These are phyloP conservation scores for Globisporangium apiculatum DNA, from an alignment of 352 stramenopile species.

Conservation along the genomic window DNA sequence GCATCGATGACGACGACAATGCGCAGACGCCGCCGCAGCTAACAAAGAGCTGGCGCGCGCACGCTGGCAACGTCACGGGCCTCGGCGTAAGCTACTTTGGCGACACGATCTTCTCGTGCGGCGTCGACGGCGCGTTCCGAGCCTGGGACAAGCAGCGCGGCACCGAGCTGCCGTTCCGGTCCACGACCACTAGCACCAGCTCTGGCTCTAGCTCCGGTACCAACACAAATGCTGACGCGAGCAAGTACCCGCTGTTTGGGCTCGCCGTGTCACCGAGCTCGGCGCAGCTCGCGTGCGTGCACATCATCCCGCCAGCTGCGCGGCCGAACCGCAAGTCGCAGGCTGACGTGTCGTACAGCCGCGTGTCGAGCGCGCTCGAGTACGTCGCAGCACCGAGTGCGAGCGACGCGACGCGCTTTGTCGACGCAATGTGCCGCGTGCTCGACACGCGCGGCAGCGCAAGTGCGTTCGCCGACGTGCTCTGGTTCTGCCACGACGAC, in stretches of 20 bases:
- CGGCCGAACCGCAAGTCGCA: slow-evolving; percentile 76
- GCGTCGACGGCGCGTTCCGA: slow-evolving; percentile 57
- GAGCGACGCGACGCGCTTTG: slow-evolving; percentile 29
- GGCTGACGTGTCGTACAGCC: slow-evolving; percentile 78
- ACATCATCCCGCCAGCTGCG: slow-evolving; percentile 71
- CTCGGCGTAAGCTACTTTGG: slow-evolving; percentile 59
- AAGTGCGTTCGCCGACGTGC: slow-evolving; percentile 62
- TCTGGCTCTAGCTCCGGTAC: background rate
- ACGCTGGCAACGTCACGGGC: slow-evolving; percentile 62
- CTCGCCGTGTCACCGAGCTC: slow-evolving; percentile 66
- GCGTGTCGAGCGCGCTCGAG: slow-evolving; percentile 65
- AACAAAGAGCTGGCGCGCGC: slow-evolving; percentile 43
- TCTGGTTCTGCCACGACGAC: slow-evolving; percentile 78
- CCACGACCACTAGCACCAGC: background rate
- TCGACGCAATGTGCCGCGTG: slow-evolving; percentile 41
- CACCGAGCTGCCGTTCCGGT: slow-evolving; percentile 16
- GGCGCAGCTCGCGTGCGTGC: slow-evolving; percentile 53
- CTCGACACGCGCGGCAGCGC: slow-evolving; percentile 45
- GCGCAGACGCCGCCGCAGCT: slow-evolving; percentile 37
- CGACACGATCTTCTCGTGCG: slow-evolving; percentile 49
- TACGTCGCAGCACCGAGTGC: slow-evolving; percentile 58
- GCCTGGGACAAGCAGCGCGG: slow-evolving; percentile 48
- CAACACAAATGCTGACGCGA: background rate
- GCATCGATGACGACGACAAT: slow-evolving; percentile 10
- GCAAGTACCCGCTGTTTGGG: slow-evolving; percentile 66